Percentiles rank a stretch among this genome's conserved stretches.
Conservation (phyloP, 352 stramenopile species). For the Plasmopara muralis region DNA sequence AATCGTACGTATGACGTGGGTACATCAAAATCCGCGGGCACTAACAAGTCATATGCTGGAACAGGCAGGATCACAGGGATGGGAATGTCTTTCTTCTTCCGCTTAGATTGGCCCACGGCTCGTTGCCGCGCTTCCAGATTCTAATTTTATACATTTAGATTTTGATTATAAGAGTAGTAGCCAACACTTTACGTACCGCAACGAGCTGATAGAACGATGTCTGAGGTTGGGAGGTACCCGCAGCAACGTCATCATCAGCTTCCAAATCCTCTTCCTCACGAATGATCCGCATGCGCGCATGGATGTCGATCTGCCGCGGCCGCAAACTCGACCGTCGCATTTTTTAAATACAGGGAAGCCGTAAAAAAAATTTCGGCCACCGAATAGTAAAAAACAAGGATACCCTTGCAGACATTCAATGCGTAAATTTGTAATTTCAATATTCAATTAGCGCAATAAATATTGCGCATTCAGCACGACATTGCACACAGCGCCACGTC, state of each 20-base stretch:
- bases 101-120: slow-evolving; percentile 26
- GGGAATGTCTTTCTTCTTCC: slow-evolving; percentile 85
- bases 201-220: slow-evolving; percentile 73
- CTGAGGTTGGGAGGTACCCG: slow-evolving; percentile 26
- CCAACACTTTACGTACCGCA: slow-evolving; percentile 29
- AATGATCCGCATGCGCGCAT: slow-evolving; percentile 81
- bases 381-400: background rate
- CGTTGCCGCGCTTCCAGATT: slow-evolving; percentile 57
- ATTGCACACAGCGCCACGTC: too few relatives aligned
- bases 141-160: slow-evolving; percentile 20
- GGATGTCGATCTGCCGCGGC: slow-evolving; percentile 83
- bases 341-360: background rate
- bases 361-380: slow-evolving; percentile 1
- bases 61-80: slow-evolving; percentile 76
- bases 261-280: slow-evolving; percentile 75
- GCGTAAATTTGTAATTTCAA: too few relatives aligned
- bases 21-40: slow-evolving; percentile 60
- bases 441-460: too few relatives aligned
- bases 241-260: slow-evolving; percentile 46
- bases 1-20: slow-evolving; percentile 81
- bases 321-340: slow-evolving; percentile 82
- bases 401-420: background rate
- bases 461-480: too few relatives aligned
- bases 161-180: slow-evolving; percentile 3
- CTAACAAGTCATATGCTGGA: slow-evolving; percentile 55